Evolutionary conservation across 495 filamentous ascomycete species (phyloP).

Genomic region (Trypethelium eluteriae): DNA sequence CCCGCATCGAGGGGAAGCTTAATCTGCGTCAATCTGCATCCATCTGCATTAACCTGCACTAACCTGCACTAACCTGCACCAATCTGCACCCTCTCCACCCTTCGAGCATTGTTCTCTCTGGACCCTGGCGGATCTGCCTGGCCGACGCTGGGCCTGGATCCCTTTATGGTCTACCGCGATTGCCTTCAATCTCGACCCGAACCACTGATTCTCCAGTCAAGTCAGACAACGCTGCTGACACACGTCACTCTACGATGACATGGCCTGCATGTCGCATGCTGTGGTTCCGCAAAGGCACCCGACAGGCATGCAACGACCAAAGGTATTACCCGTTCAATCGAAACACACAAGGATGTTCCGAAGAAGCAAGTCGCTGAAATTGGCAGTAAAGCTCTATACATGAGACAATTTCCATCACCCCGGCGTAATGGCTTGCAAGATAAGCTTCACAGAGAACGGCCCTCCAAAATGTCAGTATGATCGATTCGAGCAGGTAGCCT

Average conservation of each 20-base stretch:
- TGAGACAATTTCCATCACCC: background rate
- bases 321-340: background rate
- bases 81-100: background rate
- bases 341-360: background rate
- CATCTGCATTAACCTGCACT: too few relatives aligned
- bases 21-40: background rate
- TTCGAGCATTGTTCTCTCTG: background rate
- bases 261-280: background rate
- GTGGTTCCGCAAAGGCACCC: background rate
- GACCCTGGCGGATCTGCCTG: background rate
- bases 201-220: background rate
- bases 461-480: too few relatives aligned
- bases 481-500: too few relatives aligned
- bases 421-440: background rate
- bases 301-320: background rate
- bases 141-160: background rate
- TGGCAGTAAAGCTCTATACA: background rate
- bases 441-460: background rate
- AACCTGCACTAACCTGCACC: too few relatives aligned
- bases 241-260: background rate
- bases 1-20: conserved; percentile 11
- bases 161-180: background rate
- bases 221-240: background rate
- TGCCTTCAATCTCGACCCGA: background rate
- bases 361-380: too few relatives aligned